Evolutionary conservation across 805 yeast species (phyloP), one percentile per base, ranked within the genome.

Genomic region (Candida khao-thaluensis): DNA sequence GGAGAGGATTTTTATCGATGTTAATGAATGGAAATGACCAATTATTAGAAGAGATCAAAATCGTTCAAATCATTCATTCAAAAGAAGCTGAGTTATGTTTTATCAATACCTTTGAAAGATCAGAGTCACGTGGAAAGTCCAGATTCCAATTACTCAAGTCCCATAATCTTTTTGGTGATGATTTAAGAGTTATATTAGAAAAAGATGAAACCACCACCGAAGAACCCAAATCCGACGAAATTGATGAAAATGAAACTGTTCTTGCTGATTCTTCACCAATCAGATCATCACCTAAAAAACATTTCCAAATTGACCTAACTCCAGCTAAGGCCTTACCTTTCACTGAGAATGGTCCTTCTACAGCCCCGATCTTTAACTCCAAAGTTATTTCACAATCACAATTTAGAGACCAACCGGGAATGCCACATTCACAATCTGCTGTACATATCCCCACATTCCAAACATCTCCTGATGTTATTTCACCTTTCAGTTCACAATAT

Each of bases 191-290:
- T 16, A 28, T 45, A n/a, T 16, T 35, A n/a, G 49, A 45, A 35
- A 24, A 33, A n/a, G 29, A 22, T 17, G 47, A 40, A 31, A 38
- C 28, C 7, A 30, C 32, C 10, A 38, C 21, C 11, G 14, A 16
- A 3, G 30, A 24, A 3, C 39, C 45, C 2, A 42, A 48, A 17
- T 17, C 24, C 4, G 40, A 36, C 2, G 50, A 45, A 1, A 60
- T 50, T 11, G 60, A 53, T 14, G 73, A 68, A 22, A 64, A 65
- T 41, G 71, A 60, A 30, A 68, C 74, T 1, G 69, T 66, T 6
- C 32, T 66, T 8, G 73, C 70, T 1, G 62, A 64, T 32, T 61
- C 72, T 2, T 67, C 72, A 6, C 74, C 74, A 1, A 44, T 46
- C 11, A 57, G 55, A 38, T 31, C 15, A 23, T 38, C 42, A 14